phyloP scores from a whole-genome alignment of 2,329 filamentous ascomycete genomes.

The Claviceps spartinae region DNA sequence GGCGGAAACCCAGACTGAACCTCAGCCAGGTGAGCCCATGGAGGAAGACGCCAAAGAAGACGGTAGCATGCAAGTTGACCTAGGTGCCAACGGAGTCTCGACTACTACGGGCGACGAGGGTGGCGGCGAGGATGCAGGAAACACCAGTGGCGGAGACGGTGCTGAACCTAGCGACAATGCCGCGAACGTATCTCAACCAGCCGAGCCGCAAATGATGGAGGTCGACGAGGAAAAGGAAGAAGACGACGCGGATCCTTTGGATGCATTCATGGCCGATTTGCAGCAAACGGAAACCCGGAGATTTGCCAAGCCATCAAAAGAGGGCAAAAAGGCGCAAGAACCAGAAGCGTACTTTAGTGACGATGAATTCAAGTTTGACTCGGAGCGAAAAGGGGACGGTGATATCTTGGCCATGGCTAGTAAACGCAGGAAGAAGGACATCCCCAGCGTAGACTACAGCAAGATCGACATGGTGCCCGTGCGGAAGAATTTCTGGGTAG shows the following conservation, averaged over 20 bases:
- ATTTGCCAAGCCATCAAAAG: conserved; percentile 16
- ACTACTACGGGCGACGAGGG: conserved; percentile 1
- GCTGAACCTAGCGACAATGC: conserved; percentile 2
- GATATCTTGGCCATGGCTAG: conserved; percentile 40
- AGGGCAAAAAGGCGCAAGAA: conserved; percentile 44
- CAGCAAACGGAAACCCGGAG: conserved; percentile 39
- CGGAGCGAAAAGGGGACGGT: conserved; percentile 33
- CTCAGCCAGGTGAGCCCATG: conserved; percentile 28
- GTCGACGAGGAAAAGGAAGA: conserved; percentile 49
- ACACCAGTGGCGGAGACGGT: conserved; percentile 6
- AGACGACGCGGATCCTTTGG: conserved; percentile 75
- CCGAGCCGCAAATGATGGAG: conserved; percentile 42
- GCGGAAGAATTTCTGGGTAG: conserved; percentile 88
- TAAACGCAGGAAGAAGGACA: conserved; percentile 85
- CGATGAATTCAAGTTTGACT: conserved; percentile 51
- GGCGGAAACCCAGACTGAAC: conserved; percentile 34
- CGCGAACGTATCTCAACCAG: not conserved
- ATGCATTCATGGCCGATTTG: conserved; percentile 85
- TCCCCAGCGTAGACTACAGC: conserved; percentile 74
- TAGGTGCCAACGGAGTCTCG: conserved; percentile 11
- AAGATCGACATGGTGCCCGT: conserved; percentile 79
- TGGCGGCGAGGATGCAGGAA: not conserved
- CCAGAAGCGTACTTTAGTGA: conserved; percentile 84
- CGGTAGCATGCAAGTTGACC: conserved; percentile 11
- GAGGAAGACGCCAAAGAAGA: conserved; percentile 15